Conservation (phyloP, 148 eudicot genomes). For the Rhododendron kiyosumense region DNA sequence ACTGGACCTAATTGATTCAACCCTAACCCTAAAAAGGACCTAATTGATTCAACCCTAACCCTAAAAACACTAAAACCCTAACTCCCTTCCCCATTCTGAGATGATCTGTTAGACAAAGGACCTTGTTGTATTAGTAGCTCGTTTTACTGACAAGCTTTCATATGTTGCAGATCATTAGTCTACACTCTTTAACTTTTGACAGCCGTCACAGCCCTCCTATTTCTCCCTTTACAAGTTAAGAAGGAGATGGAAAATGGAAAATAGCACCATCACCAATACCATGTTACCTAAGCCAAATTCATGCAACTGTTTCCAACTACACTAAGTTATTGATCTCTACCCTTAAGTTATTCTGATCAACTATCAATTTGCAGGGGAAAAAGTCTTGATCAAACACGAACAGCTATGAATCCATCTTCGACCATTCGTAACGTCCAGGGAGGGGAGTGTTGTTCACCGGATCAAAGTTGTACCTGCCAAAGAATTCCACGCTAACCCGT, state of each 20-base stretch:
- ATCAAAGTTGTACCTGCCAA: conserved; percentile 56
- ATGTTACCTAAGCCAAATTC: conserved; percentile 3
- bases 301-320: conserved; percentile 14
- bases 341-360: neutral
- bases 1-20: conserved; percentile 2
- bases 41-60: neutral
- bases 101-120: conserved; percentile 32
- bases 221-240: conserved; percentile 30
- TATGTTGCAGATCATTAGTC: conserved; percentile 34
- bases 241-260: conserved; percentile 12
- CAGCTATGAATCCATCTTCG: conserved; percentile 22
- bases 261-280: conserved; percentile 23
- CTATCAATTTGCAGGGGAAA: neutral
- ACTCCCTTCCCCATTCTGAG: conserved; percentile 7
- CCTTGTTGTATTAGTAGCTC: conserved; percentile 20
- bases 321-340: neutral
- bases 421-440: conserved; percentile 53
- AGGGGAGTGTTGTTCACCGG: conserved; percentile 43
- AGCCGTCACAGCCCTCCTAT: conserved; percentile 23
- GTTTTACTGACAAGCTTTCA: conserved; percentile 7
- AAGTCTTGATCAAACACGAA: neutral
- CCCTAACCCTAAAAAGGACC: neutral
- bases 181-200: conserved; percentile 19
- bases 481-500: neutral
- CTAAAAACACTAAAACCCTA: neutral